Base-by-base conservation (phyloP, 2,329 filamentous ascomycete species). In the Aureobasidium sp. region DNA sequence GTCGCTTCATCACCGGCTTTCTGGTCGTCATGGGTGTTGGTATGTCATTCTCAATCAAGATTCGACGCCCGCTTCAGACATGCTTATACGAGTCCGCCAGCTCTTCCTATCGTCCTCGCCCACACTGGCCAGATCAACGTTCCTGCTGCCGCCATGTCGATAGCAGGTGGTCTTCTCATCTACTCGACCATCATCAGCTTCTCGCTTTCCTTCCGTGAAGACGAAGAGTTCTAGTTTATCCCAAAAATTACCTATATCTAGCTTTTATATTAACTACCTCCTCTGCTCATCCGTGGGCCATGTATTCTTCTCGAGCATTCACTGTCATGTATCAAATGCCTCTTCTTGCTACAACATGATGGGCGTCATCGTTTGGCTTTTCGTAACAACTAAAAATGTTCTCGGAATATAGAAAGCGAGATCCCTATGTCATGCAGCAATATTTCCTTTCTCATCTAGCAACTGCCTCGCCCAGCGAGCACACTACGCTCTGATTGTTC, bases 181-280 rank as follows among this genome's bases (percentile, higher is more conserved):
- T 99, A 99, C 77, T 90, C 91, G 62, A 99, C 94, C 53, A 97
- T 99, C 73, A 95, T 99, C 77, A 94, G 89, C 78, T 99, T 99
- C 76, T 88, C 89, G 67, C 89, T 97, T 86, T 99, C 97, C 79
- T 99, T 99, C 81, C 89, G 93, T 74, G 92, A 97, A 76, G 91
- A 97, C 74, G 89, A 96, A 72, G 94, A 97, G 69, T 99, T 97
- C 75, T 97, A 77, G 48, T 34, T 16, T 34, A 4, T 42, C n/a
- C 14, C 3, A 8, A 21, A 32, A 37, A 45, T 25, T n/a, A 41
- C 51, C 42, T 50, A 59, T 32, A 49, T 50, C 57, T 97, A 77
- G 48, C 45, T 25, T 27, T 41, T 50, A 59, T 27, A 49, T 47
- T n/a, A 34, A 30, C 6, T 11, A 25, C 54, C 11, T 30, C 21